Evolutionary conservation across 2,329 filamentous ascomycete genomes (phyloP), one percentile per base, ranked within the genome.

Genomic region (Paraphaeosphaeria sporulosa): DNA sequence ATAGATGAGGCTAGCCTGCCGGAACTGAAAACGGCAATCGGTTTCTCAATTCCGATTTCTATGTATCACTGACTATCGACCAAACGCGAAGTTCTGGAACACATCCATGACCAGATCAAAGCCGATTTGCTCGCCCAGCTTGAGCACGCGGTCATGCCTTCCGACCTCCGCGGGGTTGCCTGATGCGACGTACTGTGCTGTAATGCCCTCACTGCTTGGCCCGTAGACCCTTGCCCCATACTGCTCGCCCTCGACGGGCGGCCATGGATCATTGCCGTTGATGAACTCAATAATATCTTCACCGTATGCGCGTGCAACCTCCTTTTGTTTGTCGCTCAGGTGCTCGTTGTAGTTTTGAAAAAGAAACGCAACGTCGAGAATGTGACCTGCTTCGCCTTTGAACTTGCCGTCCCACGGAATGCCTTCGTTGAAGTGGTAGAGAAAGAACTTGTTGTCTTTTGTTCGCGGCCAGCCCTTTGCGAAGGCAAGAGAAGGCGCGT

Each of bases 401-500:
- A 72, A 76, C 1, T 65, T 61, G 6, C 75, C 75, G 32, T 72
- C 71, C 75, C 75, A 77, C 0, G 74, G 75, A 40, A 72, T 77
- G 2, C 69, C 67, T 53, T 74, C 70, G 36, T 76, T 75, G 60
- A 77, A 74, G 56, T 75, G 71, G 51, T 76, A 76, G 3, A 76
- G 63, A 58, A 71, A 77, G 51, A 71, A 64, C 46, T 73, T 75
- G 27, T 64, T 64, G 3, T 68, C 61, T 21, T 64, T 51, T 0
- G 72, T 71, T 17, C 68, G 55, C 7, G 74, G 71, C 73, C 73
- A 77, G 30, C 70, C 73, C 49, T 74, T 63, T 2, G 81, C 82
- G 30, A 81, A 79, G 17, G 78, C 72, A 17, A 79, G 62, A 0
- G 78, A 78, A 0, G 83, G 76, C 1, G 80, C 79, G 55, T 80